Evolutionary conservation across 345 rosid species (phyloP).

Genomic region (Erucastrum elatum): DNA sequence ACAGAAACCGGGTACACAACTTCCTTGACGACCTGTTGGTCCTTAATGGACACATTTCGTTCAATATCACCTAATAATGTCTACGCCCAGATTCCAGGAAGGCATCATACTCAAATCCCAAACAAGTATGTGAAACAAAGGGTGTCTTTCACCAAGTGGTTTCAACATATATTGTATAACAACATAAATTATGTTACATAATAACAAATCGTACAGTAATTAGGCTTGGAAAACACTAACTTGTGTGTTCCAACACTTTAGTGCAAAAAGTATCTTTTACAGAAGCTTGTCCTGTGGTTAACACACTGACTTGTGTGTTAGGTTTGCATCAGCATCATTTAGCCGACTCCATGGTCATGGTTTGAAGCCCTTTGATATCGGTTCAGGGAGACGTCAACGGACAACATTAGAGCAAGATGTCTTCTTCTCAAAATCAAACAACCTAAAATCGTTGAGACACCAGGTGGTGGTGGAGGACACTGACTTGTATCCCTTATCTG

Average conservation of each 20-base stretch:
- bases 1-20: no score
- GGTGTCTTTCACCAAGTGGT: conserved; percentile 18
- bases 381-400: not conserved
- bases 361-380: conserved; percentile 16
- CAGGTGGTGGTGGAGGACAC: conserved; percentile 66
- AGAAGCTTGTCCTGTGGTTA: no score
- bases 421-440: not conserved
- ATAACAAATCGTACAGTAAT: no score
- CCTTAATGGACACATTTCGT: no score
- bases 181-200: no score
- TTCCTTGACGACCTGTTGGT: no score
- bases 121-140: conserved; percentile 12
- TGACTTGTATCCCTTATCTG: conserved; percentile 71
- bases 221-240: conserved; percentile 22
- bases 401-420: not conserved
- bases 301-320: no score
- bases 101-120: not conserved
- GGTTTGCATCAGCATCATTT: no score
- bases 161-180: no score
- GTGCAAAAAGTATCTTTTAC: no score
- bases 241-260: not conserved
- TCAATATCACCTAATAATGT: no score
- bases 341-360: no score
- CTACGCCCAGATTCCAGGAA: not conserved
- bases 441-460: not conserved